phyloP scores from a whole-genome alignment of 495 filamentous ascomycete genomes.

The Xylaria scruposa region DNA sequence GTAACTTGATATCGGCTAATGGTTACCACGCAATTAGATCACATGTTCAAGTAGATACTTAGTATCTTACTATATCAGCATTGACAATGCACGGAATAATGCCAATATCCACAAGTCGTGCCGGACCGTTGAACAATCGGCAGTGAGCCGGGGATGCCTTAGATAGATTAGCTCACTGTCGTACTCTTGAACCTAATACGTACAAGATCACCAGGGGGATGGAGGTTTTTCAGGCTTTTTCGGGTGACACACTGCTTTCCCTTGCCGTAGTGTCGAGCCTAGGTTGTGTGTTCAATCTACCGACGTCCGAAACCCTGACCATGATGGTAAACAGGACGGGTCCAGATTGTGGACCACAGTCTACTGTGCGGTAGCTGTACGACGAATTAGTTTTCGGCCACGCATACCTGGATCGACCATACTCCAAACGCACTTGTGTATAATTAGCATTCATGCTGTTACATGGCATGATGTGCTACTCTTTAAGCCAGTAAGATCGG shows the following conservation, averaged over 20 bases:
- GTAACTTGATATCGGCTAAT: not conserved
- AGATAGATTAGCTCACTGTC: not conserved
- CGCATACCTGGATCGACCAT: constrained; percentile 6
- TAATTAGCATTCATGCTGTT: constrained; percentile 18
- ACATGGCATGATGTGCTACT: constrained; percentile 14
- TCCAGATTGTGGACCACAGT: not conserved
- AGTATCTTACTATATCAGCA: not conserved
- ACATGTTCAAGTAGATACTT: not conserved
- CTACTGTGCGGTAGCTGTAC: not conserved
- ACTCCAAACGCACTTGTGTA: constrained; percentile 9
- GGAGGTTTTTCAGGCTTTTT: not conserved
- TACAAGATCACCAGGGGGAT: constrained; percentile 25
- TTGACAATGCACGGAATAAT: not conserved
- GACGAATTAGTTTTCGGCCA: constrained; percentile 1
- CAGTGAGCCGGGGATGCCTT: constrained; percentile 9
- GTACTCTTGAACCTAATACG: constrained; percentile 5
- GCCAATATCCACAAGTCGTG: constrained; percentile 5
- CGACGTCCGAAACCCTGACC: constrained; percentile 2
- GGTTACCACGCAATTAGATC: not conserved
- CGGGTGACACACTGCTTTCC: not conserved
- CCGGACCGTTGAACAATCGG: constrained; percentile 2
- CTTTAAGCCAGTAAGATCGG: constrained; percentile 7
- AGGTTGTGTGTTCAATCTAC: constrained; percentile 8
- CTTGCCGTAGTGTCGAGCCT: constrained; percentile 8
- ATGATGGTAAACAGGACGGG: not conserved